Evolutionary conservation across 108 stramenopile species (phyloP), one percentile per base, ranked within the genome.

Genomic region (Skeletonema grethae): DNA sequence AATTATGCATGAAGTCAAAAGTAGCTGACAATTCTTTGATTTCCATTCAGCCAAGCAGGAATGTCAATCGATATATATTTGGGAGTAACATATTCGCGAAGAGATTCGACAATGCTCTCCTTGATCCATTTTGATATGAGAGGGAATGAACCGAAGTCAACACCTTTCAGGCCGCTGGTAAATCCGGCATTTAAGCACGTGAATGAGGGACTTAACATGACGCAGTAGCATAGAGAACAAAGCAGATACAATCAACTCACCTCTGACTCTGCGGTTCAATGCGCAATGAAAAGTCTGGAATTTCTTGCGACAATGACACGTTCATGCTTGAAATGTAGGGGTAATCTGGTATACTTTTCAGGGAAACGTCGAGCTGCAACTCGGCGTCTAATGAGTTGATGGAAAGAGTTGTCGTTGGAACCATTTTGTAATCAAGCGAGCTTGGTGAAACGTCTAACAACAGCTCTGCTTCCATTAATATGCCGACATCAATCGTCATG

Each of bases 121-220:
- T 82, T 78, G 30, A 82, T 73, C 82, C 82, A 82, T 55, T 72
- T 73, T 24, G 72, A 73, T 2, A 82, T 50, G 4, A 82, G 15
- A 22, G 82, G 82, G 53, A 82, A 69, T 6, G 82, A 78, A 1
- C 82, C 82, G 45, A 82, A 82, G 32, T 82, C 82, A 32, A 82
- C 71, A n/a, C 82, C 82, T 69, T 78, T 76, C 61, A 81, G 46
- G 8, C 80, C 80, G 63, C 80, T 80, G 48, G 35, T 2, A 39
- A 12, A 15, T 22, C 30, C 31, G 8, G 22, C 29, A 32, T 57
- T 46, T 36, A 45, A 57, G 57, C 32, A 29, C 57, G 20, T 16
- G 43, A 58, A 57, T 34, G 43, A 15, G 29, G 1, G 43, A 15
- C 3, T 67, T 28, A 34, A 13, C n/a, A 7, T 13, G 20, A 48